Evolutionary conservation across 2,329 filamentous ascomycete species (phyloP), one percentile per base, ranked within the genome.

Genomic region (Pseudocercospora musae): DNA sequence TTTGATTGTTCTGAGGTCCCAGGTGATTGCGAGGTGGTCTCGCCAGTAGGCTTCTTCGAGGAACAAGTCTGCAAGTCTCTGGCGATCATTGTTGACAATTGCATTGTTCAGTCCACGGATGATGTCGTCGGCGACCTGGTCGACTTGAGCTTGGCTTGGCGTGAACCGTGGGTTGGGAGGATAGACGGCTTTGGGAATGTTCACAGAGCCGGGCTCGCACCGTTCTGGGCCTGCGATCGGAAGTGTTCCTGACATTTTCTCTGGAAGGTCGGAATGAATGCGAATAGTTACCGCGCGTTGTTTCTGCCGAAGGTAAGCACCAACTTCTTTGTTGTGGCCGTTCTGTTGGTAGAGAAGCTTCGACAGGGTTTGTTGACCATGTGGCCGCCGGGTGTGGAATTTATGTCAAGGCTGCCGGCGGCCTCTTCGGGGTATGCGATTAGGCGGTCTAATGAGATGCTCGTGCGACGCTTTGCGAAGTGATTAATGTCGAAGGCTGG

Each of bases 1-100:
- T n/a, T 82, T 77, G 0, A 84, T 70, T 1, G 82, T 85, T 59
- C 79, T 81, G 49, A 85, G 81, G 40, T 82, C 79, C 85, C 84
- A 87, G 0, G 83, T 80, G 1, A 87, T 70, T 18, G 79, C 81
- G 0, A 87, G 75, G 48, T 86, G 83, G 67, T 87, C 85, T 8
- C 85, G 79, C 85, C 84, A 87, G 72, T 80, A 85, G 58, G 82
- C 80, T 18, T 81, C 74, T 0, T 75, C 66, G 1, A 77, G 68
- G 49, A 85, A 82, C 3, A 84, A 53, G 23, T 44, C 42, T 20
- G 62, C 29, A 4, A 75, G 62, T 11, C 60, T 60, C 1, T 62
- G 53, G 2, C 42, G 37, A 60, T 73, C 64, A n/a, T 65, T 64
- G 21, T 57, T 68, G 9, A 61, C 23, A 15, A 76, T 66, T 25